phyloP scores from a whole-genome alignment of 306 rosid genomes.

The Rosa rugosa region DNA sequence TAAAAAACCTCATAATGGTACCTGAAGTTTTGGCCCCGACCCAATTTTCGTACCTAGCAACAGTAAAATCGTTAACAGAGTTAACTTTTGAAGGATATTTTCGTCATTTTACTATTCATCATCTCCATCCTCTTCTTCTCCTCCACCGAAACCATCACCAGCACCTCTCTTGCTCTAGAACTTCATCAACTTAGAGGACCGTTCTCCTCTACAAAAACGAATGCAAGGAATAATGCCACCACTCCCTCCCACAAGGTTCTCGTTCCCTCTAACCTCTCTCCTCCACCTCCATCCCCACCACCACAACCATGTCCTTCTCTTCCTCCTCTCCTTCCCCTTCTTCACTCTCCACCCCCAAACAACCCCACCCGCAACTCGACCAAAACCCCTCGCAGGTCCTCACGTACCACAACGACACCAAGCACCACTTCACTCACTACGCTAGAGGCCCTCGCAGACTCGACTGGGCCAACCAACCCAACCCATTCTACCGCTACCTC shows the following conservation, averaged over 20 bases:
- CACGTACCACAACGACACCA: conserved; percentile 74
- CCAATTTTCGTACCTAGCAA: too few species aligned
- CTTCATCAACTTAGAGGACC: too few species aligned
- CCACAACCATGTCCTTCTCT: conserved; percentile 47
- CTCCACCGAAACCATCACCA: too few species aligned
- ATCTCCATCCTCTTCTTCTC: too few species aligned
- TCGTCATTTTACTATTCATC: too few species aligned
- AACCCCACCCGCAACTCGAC: conserved; percentile 23
- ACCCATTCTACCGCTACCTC: conserved; percentile 81
- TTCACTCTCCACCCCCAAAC: conserved; percentile 24
- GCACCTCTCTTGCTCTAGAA: background rate
- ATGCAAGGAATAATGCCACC: conserved; percentile 26
- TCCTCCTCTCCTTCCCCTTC: conserved; percentile 33
- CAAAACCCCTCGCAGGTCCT: conserved; percentile 54
- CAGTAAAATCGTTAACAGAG: too few species aligned
- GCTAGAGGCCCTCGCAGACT: conserved; percentile 88
- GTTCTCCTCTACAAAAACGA: too few species aligned
- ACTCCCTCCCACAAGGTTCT: conserved; percentile 33
- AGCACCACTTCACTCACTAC: conserved; percentile 63
- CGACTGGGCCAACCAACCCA: conserved; percentile 97
- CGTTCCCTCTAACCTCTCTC: conserved; percentile 21
- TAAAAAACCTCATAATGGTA: too few species aligned
- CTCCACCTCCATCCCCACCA: conserved; percentile 22
- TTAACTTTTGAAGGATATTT: too few species aligned
- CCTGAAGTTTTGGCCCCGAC: too few species aligned